Evolutionary conservation across 768 basidiomycete genomes (phyloP).

Genomic region (Tulasnella calospora): DNA sequence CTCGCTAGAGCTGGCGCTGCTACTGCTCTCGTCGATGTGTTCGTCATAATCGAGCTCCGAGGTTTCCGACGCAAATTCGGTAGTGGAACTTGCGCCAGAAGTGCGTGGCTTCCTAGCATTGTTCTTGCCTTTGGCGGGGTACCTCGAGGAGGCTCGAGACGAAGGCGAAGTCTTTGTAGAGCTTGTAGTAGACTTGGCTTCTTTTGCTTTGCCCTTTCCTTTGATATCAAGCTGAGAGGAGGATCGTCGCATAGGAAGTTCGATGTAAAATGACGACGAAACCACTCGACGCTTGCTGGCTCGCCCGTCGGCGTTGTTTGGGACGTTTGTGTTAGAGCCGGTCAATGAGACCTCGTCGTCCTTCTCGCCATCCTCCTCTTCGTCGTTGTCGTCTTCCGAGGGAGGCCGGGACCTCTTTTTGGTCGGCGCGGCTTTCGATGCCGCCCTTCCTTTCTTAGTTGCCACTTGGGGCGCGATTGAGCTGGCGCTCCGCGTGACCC

Average conservation of each 20-base stretch:
- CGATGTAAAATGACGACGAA: neutral
- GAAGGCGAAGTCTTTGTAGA: neutral
- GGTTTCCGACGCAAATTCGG: neutral
- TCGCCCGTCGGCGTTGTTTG: neutral
- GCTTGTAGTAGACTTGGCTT: neutral
- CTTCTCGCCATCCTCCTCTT: neutral
- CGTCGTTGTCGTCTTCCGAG: neutral
- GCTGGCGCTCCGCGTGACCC: neutral
- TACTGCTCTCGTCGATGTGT: conserved; percentile 7
- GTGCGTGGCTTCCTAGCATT: neutral
- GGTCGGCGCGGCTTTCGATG: neutral
- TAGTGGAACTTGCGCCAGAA: neutral
- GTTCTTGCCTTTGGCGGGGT: neutral
- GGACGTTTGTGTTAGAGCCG: neutral
- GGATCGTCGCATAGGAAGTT: neutral
- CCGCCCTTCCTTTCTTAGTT: conserved; percentile 6
- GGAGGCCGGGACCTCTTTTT: conserved; percentile 3
- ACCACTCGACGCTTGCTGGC: conserved; percentile 12
- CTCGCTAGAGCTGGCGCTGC: neutral
- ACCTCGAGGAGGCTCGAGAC: neutral
- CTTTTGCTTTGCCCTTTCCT: conserved; percentile 24
- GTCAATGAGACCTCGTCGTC: neutral
- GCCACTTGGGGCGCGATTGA: neutral
- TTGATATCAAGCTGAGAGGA: conserved; percentile 11
- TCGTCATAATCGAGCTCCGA: conserved; percentile 22